phyloP scores from a whole-genome alignment of 1,284 basidiomycete species.

The Cryptococcus maquisensis region DNA sequence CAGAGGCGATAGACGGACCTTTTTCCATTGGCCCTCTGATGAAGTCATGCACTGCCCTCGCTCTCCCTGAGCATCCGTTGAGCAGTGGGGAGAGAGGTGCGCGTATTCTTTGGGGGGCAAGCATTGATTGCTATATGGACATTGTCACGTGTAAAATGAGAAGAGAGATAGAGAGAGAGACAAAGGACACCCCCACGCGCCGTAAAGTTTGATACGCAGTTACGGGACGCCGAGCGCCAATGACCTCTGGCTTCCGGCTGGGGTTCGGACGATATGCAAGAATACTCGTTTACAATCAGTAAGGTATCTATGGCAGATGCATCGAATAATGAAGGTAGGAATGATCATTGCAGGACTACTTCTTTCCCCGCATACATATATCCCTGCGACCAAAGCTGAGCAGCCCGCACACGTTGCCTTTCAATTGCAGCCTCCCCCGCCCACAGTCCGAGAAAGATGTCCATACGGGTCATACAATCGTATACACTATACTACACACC shows the following conservation, averaged over 20 bases:
- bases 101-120: background rate
- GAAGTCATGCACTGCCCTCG: constrained; percentile 24
- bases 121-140: background rate
- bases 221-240: no score
- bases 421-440: background rate
- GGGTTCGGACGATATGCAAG: no score
- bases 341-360: no score
- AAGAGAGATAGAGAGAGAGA: no score
- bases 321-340: no score
- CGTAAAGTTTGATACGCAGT: background rate
- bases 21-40: constrained; percentile 33
- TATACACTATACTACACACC: background rate
- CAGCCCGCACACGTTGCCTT: background rate
- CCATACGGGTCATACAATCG: background rate
- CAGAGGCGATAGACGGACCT: constrained; percentile 11
- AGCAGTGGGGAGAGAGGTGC: background rate
- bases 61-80: background rate
- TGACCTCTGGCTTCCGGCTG: no score
- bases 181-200: background rate
- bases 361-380: no score
- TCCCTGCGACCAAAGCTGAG: no score
- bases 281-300: no score
- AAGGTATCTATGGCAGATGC: no score
- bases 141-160: background rate
- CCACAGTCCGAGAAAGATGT: background rate